These are phyloP conservation scores for Sphagnum contortum DNA, from an alignment of 225 moss, liverwort and hornwort species.

Conservation along the genomic window DNA sequence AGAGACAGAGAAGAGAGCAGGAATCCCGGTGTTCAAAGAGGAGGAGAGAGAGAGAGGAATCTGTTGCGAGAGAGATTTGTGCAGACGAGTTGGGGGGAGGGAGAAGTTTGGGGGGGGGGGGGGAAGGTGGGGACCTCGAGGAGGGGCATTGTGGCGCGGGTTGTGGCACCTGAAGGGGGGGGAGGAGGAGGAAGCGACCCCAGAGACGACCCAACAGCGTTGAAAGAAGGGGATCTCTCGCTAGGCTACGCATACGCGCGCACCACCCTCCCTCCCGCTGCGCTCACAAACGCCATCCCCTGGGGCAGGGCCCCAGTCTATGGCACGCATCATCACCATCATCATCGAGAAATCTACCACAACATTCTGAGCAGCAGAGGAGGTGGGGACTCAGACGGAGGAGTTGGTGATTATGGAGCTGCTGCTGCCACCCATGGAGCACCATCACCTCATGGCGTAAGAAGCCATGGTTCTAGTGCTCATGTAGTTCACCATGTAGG, in stretches of 20 bases:
- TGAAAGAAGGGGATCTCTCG: slow-evolving; percentile 57
- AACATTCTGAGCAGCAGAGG: slow-evolving; percentile 40
- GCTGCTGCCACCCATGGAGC: too few species aligned
- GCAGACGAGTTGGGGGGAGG: too few species aligned
- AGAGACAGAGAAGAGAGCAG: too few species aligned
- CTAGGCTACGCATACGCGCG: slow-evolving; percentile 49
- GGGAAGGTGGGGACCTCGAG: neutral
- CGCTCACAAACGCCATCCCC: slow-evolving; percentile 29
- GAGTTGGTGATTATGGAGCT: too few species aligned
- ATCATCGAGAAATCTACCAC: slow-evolving; percentile 38
- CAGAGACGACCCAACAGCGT: slow-evolving; percentile 52
- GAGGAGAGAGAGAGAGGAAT: too few species aligned
- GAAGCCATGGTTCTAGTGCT: too few species aligned
- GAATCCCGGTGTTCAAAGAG: too few species aligned
- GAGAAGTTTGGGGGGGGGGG: too few species aligned
- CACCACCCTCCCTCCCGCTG: slow-evolving; percentile 13
- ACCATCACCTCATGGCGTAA: too few species aligned
- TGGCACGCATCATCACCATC: slow-evolving; percentile 16
- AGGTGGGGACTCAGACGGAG: slow-evolving; percentile 13
- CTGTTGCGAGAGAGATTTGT: too few species aligned
- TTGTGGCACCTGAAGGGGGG: slow-evolving; percentile 55
- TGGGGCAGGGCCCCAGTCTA: slow-evolving; percentile 45
- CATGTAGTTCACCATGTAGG: slow-evolving; percentile 1
- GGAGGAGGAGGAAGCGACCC: slow-evolving; percentile 32
- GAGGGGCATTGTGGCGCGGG: slow-evolving; percentile 21